Conservation (phyloP, 2,329 filamentous ascomycete species). For the Cercospora brassicicola region DNA sequence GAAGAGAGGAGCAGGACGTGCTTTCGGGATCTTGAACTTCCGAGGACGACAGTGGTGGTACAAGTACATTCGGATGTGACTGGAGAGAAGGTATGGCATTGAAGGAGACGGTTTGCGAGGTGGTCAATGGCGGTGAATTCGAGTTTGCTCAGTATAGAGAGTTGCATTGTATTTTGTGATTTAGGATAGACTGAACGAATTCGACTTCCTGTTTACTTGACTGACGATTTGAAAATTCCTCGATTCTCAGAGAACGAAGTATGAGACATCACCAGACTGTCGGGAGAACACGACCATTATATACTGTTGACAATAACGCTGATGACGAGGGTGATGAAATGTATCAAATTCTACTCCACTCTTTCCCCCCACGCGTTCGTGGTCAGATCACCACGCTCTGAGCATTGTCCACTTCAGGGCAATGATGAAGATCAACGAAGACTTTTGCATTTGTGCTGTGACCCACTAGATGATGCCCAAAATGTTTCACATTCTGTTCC, state of each 20-base stretch:
- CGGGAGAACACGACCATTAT: neutral
- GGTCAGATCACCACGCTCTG: neutral
- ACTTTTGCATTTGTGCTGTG: neutral
- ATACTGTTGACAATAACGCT: neutral
- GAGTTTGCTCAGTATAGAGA: too few relatives aligned
- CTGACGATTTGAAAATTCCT: neutral
- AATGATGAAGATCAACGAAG: neutral
- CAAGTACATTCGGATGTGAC: neutral
- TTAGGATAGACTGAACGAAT: too few relatives aligned
- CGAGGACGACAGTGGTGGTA: neutral
- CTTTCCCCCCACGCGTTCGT: neutral
- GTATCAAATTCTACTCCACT: neutral
- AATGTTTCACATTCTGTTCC: neutral
- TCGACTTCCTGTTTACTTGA: too few relatives aligned
- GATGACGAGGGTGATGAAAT: neutral
- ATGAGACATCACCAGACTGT: neutral
- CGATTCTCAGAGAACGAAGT: neutral
- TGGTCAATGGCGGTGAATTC: too few relatives aligned
- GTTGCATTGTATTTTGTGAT: too few relatives aligned
- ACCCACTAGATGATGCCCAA: neutral
- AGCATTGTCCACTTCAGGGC: neutral
- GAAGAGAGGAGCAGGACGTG: neutral
- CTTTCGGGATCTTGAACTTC: neutral
- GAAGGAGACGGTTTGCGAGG: too few relatives aligned
- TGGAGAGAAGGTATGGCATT: too few relatives aligned